These are phyloP conservation scores for Coniochaeta sp. DNA, from an alignment of 2,329 filamentous ascomycete genomes.

Conservation along the genomic window DNA sequence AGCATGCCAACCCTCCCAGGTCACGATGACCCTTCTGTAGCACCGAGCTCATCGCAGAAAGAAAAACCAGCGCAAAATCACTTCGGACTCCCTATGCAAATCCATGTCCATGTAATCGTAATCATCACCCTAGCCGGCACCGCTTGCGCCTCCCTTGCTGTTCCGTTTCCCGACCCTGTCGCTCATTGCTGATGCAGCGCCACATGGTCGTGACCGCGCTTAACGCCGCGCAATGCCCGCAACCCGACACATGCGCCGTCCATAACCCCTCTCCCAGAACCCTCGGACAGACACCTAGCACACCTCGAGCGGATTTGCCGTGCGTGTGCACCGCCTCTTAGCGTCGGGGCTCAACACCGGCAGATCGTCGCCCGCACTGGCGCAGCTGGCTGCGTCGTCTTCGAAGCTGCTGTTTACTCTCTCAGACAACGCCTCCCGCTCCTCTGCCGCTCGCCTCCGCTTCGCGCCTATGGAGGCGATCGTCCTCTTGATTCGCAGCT, in stretches of 20 bases:
- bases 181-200: neutral
- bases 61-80: neutral
- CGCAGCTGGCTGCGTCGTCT: conserved; percentile 10
- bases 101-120: neutral
- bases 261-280: neutral
- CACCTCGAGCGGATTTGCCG: conserved; percentile 17
- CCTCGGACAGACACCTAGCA: conserved; percentile 13
- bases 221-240: neutral
- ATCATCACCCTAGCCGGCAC: neutral
- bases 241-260: neutral
- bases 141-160: neutral
- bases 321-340: conserved; percentile 21
- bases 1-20: neutral
- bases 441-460: conserved; percentile 25
- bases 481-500: conserved; percentile 3
- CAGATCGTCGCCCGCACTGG: conserved; percentile 7
- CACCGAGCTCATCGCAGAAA: neutral
- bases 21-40: neutral
- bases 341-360: conserved; percentile 20
- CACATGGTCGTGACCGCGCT: neutral
- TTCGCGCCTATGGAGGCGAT: conserved; percentile 3
- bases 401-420: conserved; percentile 33
- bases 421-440: conserved; percentile 27
- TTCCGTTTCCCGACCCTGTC: neutral
- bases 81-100: neutral